These are phyloP conservation scores for Monoraphidium neglectum DNA, from an alignment of 139 green algal genomes.

Conservation along the genomic window DNA sequence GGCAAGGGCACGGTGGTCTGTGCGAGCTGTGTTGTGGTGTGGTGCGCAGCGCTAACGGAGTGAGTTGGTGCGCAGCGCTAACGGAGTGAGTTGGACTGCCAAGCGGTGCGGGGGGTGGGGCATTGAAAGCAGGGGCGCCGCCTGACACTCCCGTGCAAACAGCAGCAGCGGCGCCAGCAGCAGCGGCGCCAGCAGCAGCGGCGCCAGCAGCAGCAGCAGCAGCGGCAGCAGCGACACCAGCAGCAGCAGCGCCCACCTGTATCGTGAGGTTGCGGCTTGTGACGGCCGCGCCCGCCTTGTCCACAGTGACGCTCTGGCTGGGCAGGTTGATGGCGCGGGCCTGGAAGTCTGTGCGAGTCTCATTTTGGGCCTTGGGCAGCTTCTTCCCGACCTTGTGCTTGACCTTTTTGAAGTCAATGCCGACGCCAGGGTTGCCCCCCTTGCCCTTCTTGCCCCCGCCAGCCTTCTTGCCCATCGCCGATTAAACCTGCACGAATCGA, in stretches of 20 bases:
- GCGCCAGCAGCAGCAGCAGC: conserved; percentile 1
- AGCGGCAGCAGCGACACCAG: background rate
- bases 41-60: too few species aligned
- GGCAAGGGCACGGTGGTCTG: too few species aligned
- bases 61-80: too few species aligned
- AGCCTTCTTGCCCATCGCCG: too few species aligned
- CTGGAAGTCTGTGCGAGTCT: conserved; percentile 76
- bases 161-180: too few species aligned
- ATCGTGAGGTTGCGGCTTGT: conserved; percentile 78
- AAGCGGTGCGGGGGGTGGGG: too few species aligned
- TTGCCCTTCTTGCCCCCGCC: conserved; percentile 40
- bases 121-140: too few species aligned
- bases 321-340: conserved; percentile 71
- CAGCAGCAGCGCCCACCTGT: conserved; percentile 50
- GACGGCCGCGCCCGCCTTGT: conserved; percentile 68
- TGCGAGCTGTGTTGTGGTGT: too few species aligned
- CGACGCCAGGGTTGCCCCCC: conserved; percentile 73
- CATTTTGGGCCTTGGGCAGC: conserved; percentile 79
- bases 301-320: conserved; percentile 56
- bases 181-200: too few species aligned
- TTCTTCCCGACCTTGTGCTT: conserved; percentile 89
- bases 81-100: too few species aligned
- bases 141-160: too few species aligned
- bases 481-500: too few species aligned
- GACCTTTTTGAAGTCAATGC: conserved; percentile 84